Conservation (phyloP, 495 filamentous ascomycete genomes). For the Talaromyces nanjingensis region DNA sequence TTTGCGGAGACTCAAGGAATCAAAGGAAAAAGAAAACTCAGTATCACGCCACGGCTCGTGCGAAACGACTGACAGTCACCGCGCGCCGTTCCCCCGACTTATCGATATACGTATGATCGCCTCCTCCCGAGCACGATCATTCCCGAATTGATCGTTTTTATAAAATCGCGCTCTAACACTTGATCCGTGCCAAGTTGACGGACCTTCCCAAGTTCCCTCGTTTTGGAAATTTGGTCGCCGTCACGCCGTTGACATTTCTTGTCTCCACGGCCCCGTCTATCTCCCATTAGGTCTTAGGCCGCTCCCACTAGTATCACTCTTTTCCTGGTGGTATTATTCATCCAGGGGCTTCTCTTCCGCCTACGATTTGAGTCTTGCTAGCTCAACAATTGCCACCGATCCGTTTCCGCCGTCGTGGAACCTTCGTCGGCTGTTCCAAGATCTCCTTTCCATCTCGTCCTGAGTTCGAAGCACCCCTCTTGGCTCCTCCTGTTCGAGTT, state of each 20-base stretch:
- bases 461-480: constrained; percentile 12
- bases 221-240: constrained; percentile 17
- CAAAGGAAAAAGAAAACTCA: background rate
- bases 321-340: constrained; percentile 11
- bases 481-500: constrained; percentile 1
- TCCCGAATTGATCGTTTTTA: background rate
- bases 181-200: constrained; percentile 9
- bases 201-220: constrained; percentile 3
- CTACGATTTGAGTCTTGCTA: constrained; percentile 28
- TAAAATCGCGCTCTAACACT: constrained; percentile 1
- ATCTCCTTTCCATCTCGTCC: constrained; percentile 21
- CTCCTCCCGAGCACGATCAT: constrained; percentile 1
- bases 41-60: background rate
- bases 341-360: constrained; percentile 35
- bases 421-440: constrained; percentile 27
- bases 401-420: constrained; percentile 34
- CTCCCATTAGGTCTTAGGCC: constrained; percentile 21
- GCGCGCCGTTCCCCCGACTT: background rate
- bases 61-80: background rate
- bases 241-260: constrained; percentile 24
- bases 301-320: constrained; percentile 2
- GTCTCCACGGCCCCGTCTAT: constrained; percentile 36
- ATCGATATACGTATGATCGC: background rate
- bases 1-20: background rate
- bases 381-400: constrained; percentile 23